Conservation (phyloP, 345 rosid genomes). For the Syzygium jambos region DNA sequence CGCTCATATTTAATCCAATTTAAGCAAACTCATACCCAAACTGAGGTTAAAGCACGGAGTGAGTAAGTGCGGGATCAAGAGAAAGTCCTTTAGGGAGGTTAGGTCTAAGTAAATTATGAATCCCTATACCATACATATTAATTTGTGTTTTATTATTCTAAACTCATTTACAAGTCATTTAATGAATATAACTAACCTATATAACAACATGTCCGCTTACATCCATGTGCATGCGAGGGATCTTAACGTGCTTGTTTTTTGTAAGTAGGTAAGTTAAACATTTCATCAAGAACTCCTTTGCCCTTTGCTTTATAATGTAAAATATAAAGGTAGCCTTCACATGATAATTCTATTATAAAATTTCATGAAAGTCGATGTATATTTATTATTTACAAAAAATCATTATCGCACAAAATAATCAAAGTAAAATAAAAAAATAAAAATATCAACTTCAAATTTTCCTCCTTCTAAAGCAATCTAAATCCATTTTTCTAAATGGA, state of each 20-base stretch:
- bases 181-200: too few species aligned
- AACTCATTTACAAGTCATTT: too few species aligned
- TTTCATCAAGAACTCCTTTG: neutral
- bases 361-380: neutral
- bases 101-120: too few species aligned
- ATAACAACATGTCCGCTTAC: neutral
- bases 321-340: neutral
- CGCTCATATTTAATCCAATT: too few species aligned
- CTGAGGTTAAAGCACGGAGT: too few species aligned
- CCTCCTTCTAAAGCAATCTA: too few species aligned
- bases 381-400: neutral
- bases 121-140: too few species aligned
- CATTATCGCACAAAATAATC: neutral
- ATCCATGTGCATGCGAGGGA: neutral
- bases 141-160: too few species aligned
- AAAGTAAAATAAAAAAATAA: neutral
- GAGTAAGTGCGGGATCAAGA: too few species aligned
- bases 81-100: too few species aligned
- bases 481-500: neutral
- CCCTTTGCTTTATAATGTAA: neutral
- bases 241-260: neutral
- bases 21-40: too few species aligned
- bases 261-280: neutral
- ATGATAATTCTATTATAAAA: neutral
- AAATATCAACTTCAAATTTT: neutral